These are phyloP conservation scores for Diutina sp. DNA, from an alignment of 1,139 yeast species.

Conservation along the genomic window DNA sequence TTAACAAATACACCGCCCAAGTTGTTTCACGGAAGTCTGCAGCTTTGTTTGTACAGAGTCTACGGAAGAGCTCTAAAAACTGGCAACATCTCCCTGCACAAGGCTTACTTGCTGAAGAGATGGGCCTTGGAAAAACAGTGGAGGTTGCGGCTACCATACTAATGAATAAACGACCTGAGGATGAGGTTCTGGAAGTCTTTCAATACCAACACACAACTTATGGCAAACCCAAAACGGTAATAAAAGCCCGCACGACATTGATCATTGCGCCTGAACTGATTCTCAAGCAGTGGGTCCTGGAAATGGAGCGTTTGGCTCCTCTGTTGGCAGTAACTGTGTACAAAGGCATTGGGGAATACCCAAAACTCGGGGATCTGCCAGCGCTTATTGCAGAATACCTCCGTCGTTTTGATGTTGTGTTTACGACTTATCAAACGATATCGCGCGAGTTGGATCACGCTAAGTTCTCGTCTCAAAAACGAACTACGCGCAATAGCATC, in stretches of 20 bases:
- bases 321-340: constrained; percentile 47
- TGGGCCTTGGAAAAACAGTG: constrained; percentile 94
- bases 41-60: constrained; percentile 13
- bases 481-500: background rate
- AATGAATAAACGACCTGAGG: constrained; percentile 38
- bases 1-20: constrained; percentile 37
- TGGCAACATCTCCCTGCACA: background rate
- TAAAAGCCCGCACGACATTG: constrained; percentile 55
- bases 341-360: constrained; percentile 42
- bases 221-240: constrained; percentile 29
- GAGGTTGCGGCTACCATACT: constrained; percentile 60
- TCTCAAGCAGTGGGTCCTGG: constrained; percentile 73
- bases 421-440: constrained; percentile 63
- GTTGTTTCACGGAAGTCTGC: constrained; percentile 22
- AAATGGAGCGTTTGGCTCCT: constrained; percentile 47
- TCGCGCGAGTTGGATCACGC: constrained; percentile 77
- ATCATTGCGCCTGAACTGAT: constrained; percentile 81
- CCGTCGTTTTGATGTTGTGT: constrained; percentile 58
- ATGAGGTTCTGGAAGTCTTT: constrained; percentile 29
- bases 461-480: constrained; percentile 38
- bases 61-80: constrained; percentile 7
- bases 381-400: constrained; percentile 33
- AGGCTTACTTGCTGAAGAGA: constrained; percentile 79
- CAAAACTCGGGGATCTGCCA: constrained; percentile 28
- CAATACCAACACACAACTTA: constrained; percentile 21